Percentiles rank a stretch among this genome's conserved stretches.
These are phyloP conservation scores for Dacryopinax primogenitus DNA, from an alignment of 768 basidiomycete species.

Conservation along the genomic window DNA sequence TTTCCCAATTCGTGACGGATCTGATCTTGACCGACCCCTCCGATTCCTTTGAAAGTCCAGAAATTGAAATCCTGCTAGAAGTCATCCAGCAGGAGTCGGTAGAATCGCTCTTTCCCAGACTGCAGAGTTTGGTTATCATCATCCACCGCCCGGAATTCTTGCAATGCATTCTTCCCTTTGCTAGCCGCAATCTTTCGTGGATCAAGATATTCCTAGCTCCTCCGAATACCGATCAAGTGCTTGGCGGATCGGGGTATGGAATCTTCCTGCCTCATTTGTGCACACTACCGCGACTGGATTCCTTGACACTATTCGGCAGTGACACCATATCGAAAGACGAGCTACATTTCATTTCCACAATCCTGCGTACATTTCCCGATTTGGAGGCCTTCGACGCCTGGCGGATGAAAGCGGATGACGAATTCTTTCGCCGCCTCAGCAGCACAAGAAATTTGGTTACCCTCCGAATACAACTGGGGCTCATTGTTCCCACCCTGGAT, in stretches of 20 bases:
- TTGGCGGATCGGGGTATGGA: background rate
- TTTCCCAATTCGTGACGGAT: background rate
- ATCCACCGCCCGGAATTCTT: background rate
- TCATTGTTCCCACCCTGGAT: background rate
- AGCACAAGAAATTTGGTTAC: background rate
- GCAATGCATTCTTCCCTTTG: background rate
- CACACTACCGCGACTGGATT: background rate
- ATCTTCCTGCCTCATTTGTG: background rate
- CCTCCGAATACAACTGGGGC: background rate
- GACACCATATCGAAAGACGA: background rate
- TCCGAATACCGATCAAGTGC: background rate
- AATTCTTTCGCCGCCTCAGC: background rate
- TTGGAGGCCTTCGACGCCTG: background rate
- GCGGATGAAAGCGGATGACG: background rate
- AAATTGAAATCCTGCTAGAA: background rate
- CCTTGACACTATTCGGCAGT: background rate
- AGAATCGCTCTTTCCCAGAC: background rate
- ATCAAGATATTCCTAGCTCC: background rate
- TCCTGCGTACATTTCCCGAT: background rate
- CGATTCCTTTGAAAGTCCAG: background rate
- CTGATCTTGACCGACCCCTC: background rate
- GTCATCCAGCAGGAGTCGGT: background rate
- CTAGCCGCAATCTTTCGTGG: background rate
- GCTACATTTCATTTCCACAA: background rate
- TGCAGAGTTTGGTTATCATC: background rate